phyloP scores from a whole-genome alignment of 1,284 basidiomycete species.

The Coniophora puteana region DNA sequence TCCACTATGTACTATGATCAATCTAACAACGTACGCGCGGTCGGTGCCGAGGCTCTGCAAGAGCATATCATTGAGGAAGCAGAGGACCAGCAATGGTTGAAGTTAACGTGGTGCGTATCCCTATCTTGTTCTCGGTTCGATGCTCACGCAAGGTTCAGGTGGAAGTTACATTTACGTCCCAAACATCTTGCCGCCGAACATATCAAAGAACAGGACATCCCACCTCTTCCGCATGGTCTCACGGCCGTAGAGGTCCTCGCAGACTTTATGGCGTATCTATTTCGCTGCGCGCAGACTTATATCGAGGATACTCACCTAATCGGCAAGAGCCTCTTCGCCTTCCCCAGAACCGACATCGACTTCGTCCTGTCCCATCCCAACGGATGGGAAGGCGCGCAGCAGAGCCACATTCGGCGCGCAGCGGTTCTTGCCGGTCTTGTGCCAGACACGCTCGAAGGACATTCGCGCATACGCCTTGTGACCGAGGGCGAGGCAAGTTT shows the following conservation, averaged over 20 bases:
- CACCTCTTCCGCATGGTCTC: constrained; percentile 38
- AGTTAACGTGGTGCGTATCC: constrained; percentile 37
- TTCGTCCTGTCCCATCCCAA: constrained; percentile 38
- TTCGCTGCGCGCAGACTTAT: constrained; percentile 31
- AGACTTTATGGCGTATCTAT: constrained; percentile 44
- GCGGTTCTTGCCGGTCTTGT: constrained; percentile 33
- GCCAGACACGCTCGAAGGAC: constrained; percentile 30
- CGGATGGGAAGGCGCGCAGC: constrained; percentile 40
- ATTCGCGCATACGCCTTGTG: constrained; percentile 39
- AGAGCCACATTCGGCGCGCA: constrained; percentile 32
- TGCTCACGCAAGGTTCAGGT: constrained; percentile 20
- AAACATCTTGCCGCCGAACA: constrained; percentile 13
- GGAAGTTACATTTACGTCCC: constrained; percentile 32
- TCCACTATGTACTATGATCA: constrained; percentile 49
- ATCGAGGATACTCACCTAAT: constrained; percentile 35
- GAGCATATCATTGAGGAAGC: constrained; percentile 37
- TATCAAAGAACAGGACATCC: constrained; percentile 28
- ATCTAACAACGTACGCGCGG: constrained; percentile 38
- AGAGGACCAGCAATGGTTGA: constrained; percentile 43
- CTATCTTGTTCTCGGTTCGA: background rate
- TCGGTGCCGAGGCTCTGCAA: constrained; percentile 47
- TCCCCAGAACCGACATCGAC: constrained; percentile 27
- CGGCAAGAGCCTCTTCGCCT: constrained; percentile 32
- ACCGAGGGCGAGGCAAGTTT: constrained; percentile 51
- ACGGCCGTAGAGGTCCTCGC: constrained; percentile 39